These are phyloP conservation scores for Ogataea polymorpha DNA, from an alignment of 805 yeast species.

Conservation along the genomic window DNA sequence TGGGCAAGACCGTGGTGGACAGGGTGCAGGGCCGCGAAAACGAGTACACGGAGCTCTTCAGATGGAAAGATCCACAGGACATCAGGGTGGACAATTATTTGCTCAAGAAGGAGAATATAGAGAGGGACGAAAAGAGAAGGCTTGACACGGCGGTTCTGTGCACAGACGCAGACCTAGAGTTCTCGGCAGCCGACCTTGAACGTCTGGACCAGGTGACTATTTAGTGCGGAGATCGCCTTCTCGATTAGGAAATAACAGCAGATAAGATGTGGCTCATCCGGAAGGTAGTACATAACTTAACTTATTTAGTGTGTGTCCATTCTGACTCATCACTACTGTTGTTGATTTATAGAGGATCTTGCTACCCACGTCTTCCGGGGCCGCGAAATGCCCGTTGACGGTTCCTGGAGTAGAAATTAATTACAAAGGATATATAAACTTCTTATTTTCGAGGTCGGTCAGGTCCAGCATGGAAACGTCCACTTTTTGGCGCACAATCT, in stretches of 20 bases:
- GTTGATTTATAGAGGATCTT: too few species aligned
- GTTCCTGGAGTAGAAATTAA: constrained; percentile 1
- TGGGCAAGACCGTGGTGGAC: constrained; percentile 18
- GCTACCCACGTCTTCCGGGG: too few species aligned
- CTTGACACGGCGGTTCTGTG: neutral
- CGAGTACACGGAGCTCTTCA: constrained; percentile 15
- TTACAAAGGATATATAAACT: constrained; percentile 47
- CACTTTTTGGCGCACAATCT: constrained; percentile 30
- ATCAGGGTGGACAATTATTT: neutral
- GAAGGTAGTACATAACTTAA: too few species aligned
- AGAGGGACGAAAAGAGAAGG: neutral
- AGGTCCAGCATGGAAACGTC: constrained; percentile 47
- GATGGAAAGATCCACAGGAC: neutral
- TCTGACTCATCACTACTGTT: too few species aligned
- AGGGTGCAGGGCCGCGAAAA: constrained; percentile 8
- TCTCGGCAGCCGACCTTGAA: neutral
- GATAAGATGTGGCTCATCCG: neutral
- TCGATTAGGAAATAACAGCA: neutral
- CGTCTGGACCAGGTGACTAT: neutral
- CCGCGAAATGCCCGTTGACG: too few species aligned
- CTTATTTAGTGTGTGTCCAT: too few species aligned
- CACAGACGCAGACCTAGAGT: neutral
- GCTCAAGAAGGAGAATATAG: neutral
- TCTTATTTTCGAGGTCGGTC: constrained; percentile 51
- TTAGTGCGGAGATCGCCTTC: neutral